These are phyloP conservation scores for Tagetes patula DNA, from an alignment of 129 eudicot genomes.

Conservation along the genomic window DNA sequence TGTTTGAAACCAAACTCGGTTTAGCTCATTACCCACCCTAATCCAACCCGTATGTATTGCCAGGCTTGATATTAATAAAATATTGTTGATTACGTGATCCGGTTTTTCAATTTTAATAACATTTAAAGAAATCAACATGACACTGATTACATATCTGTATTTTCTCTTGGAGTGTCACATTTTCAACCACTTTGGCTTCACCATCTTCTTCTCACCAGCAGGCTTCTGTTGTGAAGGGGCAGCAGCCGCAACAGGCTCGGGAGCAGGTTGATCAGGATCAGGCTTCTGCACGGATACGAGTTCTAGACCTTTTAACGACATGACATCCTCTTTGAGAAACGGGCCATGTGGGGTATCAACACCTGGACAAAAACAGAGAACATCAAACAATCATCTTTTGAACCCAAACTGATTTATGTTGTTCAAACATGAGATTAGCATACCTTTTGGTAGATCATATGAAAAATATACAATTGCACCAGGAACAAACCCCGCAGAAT, in stretches of 20 bases:
- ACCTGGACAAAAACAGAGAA: slow-evolving; percentile 31
- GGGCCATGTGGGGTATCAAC: slow-evolving; percentile 44
- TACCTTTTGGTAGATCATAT: slow-evolving; percentile 69
- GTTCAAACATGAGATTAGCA: slow-evolving; percentile 8
- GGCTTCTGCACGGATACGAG: slow-evolving; percentile 24
- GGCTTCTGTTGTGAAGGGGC: slow-evolving; percentile 46
- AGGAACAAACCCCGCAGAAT: slow-evolving; percentile 89
- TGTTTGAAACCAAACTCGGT: too few species aligned
- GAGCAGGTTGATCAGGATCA: slow-evolving; percentile 37
- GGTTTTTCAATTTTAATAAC: background rate
- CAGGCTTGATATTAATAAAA: too few species aligned
- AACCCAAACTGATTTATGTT: background rate
- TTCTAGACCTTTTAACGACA: slow-evolving; percentile 67
- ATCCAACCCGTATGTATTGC: too few species aligned
- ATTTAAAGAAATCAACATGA: background rate
- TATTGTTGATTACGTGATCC: background rate
- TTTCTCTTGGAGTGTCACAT: slow-evolving; percentile 42
- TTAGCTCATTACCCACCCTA: too few species aligned
- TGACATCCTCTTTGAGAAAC: slow-evolving; percentile 65
- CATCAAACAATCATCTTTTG: background rate
- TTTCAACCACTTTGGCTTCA: slow-evolving; percentile 86
- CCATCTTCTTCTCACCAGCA: slow-evolving; percentile 51
- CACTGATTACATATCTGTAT: background rate
- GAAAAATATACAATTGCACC: slow-evolving; percentile 90
- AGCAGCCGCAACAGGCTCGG: slow-evolving; percentile 39